These are phyloP conservation scores for Torulaspora globosa DNA, from an alignment of 1,139 yeast genomes.

Conservation along the genomic window DNA sequence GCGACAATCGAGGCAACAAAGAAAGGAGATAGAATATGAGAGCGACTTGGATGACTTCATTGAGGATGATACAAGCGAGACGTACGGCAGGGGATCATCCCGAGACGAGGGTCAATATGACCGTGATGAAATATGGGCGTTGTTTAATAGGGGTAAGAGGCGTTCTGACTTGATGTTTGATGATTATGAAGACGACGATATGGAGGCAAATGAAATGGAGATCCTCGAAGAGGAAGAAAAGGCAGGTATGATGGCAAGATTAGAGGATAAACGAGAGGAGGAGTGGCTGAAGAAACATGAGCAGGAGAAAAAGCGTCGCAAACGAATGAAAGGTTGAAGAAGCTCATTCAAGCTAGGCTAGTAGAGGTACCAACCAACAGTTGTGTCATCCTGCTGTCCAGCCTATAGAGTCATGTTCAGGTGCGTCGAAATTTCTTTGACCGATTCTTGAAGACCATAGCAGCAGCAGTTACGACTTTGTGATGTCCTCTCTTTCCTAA, in stretches of 20 bases:
- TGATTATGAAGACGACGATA: constrained; percentile 54
- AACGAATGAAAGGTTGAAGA: constrained; percentile 9
- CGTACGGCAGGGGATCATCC: constrained; percentile 1
- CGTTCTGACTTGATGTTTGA: constrained; percentile 44
- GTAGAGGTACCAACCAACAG: too few species aligned
- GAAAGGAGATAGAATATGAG: constrained; percentile 23
- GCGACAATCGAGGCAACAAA: constrained; percentile 8
- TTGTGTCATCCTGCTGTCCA: neutral
- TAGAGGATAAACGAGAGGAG: constrained; percentile 64
- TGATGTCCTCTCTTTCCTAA: neutral
- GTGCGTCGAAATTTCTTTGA: neutral
- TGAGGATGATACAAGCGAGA: constrained; percentile 55
- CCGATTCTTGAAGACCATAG: too few species aligned
- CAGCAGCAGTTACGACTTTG: neutral
- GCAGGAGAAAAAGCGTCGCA: constrained; percentile 40
- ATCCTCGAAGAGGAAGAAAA: constrained; percentile 73
- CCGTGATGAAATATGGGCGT: constrained; percentile 83
- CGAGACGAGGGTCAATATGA: constrained; percentile 51
- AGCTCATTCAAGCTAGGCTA: too few species aligned
- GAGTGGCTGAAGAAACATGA: constrained; percentile 51
- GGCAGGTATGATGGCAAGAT: constrained; percentile 56
- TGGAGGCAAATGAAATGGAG: constrained; percentile 94
- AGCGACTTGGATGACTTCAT: constrained; percentile 48
- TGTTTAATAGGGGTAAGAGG: constrained; percentile 65
- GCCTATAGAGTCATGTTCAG: neutral